Percentiles rank a stretch among this genome's conserved stretches.
Evolutionary conservation across 2,329 filamentous ascomycete species (phyloP).

Genomic region (Amylocarpus encephaloides): DNA sequence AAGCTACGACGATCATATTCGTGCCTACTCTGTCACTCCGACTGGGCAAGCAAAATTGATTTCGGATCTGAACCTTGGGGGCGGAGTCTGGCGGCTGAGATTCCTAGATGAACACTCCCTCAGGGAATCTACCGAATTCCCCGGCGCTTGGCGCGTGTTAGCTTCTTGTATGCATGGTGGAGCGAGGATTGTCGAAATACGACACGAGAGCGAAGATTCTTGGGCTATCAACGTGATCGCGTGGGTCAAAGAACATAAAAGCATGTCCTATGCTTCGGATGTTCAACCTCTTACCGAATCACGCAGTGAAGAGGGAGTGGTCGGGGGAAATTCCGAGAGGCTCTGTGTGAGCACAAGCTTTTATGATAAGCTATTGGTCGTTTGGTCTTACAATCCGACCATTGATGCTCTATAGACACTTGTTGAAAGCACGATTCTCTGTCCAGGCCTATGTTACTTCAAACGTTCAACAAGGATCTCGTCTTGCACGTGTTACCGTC

Average conservation of each 20-base stretch:
- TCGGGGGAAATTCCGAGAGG: constrained; percentile 18
- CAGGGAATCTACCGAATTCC: constrained; percentile 5
- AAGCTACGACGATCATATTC: constrained; percentile 81
- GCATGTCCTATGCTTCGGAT: constrained; percentile 73
- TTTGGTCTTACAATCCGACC: constrained; percentile 46
- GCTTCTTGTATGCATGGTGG: constrained; percentile 95
- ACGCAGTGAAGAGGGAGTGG: not conserved
- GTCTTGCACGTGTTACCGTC: too few species aligned
- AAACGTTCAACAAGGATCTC: too few species aligned
- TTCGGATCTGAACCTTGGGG: constrained; percentile 59
- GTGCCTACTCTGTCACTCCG: constrained; percentile 48
- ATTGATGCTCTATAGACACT: too few species aligned
- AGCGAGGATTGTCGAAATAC: constrained; percentile 53
- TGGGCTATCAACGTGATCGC: constrained; percentile 62
- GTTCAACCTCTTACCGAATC: constrained; percentile 40
- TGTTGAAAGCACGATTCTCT: not conserved
- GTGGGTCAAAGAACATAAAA: constrained; percentile 77
- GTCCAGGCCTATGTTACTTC: not conserved
- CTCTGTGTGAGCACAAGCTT: constrained; percentile 67
- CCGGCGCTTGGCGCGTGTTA: constrained; percentile 47
- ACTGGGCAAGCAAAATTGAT: constrained; percentile 42
- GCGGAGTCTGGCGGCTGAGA: constrained; percentile 86
- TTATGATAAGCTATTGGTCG: constrained; percentile 64
- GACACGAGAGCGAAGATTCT: constrained; percentile 23
- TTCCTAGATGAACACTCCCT: constrained; percentile 37